Evolutionary conservation across 352 stramenopile genomes (phyloP), one percentile per base, ranked within the genome.

Genomic region (Plasmopara viticola): DNA sequence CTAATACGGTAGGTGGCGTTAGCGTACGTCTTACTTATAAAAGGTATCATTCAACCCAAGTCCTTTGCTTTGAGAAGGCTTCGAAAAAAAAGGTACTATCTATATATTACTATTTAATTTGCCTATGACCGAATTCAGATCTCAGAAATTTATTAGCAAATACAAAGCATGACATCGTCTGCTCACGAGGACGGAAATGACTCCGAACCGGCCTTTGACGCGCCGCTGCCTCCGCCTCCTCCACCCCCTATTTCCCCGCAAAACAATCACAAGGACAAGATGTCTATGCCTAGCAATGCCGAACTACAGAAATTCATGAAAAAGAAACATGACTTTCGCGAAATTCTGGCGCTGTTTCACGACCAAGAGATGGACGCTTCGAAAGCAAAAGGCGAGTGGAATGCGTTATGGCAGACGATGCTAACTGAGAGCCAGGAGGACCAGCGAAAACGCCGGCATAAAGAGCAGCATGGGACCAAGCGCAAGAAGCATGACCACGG

Each of bases 321-420:
- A 54, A 71, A 66, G 42, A 69, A 82, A 49, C 33, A 38, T 9
- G 78, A 90, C 51, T 81, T 86, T 37, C 75, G 76, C n/a, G 74
- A 87, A 38, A 77, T 87, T 33, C 48, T 87, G 31, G 52, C 72
- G 51, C 67, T 87, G 18, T 86, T 89, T 47, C 74, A 89, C 47
- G 61, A 69, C 28, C 58, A 70, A 7, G 8, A 10, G 13, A 44
- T 31, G 48, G 64, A 75, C 38, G 28, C 42, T 1, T 42, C 41
- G 13, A 41, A 56, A 29, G 18, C 39, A 9, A 59, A 64, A 44
- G 49, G 49, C 28, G 52, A 48, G 51, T 87, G 77, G 79, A 61
- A 58, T 17, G 33, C 50, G 5, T 51, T 90, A 29, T 86, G 65
- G 62, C 61, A 78, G 30, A 51, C 66, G 43, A 79, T 74, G 51